A percentile compares a stretch with the other conserved stretches of the same genome.
Evolutionary conservation across 192 early-diverging fungal genomes (phyloP).

Genomic region (Coemansia asiatica): DNA sequence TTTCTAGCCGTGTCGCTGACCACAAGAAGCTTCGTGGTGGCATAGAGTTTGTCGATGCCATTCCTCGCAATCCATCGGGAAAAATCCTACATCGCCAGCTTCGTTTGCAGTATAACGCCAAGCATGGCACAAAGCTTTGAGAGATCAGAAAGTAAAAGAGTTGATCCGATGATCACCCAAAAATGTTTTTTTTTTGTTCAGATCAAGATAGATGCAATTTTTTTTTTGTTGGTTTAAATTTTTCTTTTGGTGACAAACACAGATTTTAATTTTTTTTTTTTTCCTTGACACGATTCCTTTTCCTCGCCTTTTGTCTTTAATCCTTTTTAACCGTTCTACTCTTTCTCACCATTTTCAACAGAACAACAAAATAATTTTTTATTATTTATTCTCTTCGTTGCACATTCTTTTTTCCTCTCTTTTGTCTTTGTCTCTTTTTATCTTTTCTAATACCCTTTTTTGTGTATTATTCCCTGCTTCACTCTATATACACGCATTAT

Average conservation of each 20-base stretch:
- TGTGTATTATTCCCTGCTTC: neutral
- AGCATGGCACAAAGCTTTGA: slow-evolving; percentile 26
- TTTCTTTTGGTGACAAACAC: neutral
- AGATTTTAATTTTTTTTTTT: neutral
- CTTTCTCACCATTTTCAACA: no score
- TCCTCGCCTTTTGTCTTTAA: slow-evolving; percentile 1
- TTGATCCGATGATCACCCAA: neutral
- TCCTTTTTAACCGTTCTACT: neutral
- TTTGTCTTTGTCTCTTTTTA: slow-evolving; percentile 1
- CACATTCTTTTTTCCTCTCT: neutral
- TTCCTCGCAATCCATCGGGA: slow-evolving; percentile 37
- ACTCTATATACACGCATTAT: neutral
- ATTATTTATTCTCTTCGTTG: no score
- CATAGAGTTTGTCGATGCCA: slow-evolving; percentile 19
- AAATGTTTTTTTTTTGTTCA: slow-evolving; percentile 2
- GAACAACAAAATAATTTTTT: no score
- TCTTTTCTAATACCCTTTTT: neutral
- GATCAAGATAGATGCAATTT: slow-evolving; percentile 5
- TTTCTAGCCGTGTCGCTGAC: slow-evolving; percentile 23
- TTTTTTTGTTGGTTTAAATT: neutral
- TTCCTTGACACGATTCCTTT: slow-evolving; percentile 2
- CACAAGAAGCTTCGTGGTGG: slow-evolving; percentile 49
- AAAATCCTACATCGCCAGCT: slow-evolving; percentile 43
- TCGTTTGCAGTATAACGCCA: slow-evolving; percentile 16
- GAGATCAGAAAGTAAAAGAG: neutral